These are phyloP conservation scores for Penicillium sp. DNA, from an alignment of 2,329 filamentous ascomycete genomes.

Conservation along the genomic window DNA sequence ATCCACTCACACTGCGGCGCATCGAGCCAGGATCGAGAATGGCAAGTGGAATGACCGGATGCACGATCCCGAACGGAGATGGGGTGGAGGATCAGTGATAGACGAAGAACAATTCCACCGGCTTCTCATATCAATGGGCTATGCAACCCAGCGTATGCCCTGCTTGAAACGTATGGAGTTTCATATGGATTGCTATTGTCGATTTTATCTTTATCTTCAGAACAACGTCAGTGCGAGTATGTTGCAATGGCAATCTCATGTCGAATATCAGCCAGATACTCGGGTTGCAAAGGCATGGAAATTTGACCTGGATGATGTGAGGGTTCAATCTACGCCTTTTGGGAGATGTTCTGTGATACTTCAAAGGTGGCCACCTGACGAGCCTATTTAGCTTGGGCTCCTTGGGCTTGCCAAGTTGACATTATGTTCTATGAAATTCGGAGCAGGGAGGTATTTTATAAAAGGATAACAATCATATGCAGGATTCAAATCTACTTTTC, in stretches of 20 bases:
- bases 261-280: neutral
- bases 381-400: neutral
- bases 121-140: neutral
- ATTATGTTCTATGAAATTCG: neutral
- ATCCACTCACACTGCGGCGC: neutral
- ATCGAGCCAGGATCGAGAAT: neutral
- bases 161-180: neutral
- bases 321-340: neutral
- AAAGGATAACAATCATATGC: neutral
- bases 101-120: neutral
- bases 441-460: neutral
- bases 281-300: neutral
- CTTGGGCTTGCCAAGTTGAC: neutral
- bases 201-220: neutral
- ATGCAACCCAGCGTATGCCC: neutral
- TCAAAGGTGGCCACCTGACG: neutral
- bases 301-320: neutral
- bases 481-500: neutral
- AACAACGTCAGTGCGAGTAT: neutral
- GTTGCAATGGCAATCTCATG: neutral
- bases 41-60: neutral
- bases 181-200: neutral
- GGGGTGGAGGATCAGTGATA: neutral
- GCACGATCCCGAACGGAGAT: neutral
- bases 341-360: neutral